These are phyloP conservation scores for Artemisia tridentata DNA, from an alignment of 129 eudicot genomes.

Conservation along the genomic window DNA sequence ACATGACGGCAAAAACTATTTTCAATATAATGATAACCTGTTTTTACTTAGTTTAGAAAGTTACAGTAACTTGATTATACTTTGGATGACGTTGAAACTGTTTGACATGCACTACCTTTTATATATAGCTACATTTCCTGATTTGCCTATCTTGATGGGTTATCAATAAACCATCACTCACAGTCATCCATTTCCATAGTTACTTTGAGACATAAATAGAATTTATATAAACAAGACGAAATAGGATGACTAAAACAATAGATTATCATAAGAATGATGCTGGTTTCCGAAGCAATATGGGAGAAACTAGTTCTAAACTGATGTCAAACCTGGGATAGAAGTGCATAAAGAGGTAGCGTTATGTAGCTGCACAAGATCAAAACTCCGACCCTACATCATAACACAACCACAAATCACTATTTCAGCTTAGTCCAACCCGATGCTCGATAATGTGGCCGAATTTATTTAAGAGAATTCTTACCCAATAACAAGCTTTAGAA, in stretches of 20 bases:
- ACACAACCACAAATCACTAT: conserved; percentile 5
- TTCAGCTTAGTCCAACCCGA: not conserved
- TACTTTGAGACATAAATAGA: not conserved
- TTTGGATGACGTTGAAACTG: no score
- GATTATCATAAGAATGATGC: not conserved
- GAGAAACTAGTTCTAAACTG: not conserved
- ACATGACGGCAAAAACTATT: no score
- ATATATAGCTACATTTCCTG: no score
- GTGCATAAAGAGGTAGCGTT: conserved; percentile 91
- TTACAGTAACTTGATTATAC: no score
- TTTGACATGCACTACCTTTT: no score
- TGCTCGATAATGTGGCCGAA: not conserved
- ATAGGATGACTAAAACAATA: no score
- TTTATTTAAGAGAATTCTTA: conserved; percentile 25
- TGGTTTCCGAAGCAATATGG: not conserved
- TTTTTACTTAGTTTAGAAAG: no score
- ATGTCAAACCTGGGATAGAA: conserved; percentile 78
- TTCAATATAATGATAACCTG: no score
- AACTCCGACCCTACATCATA: conserved; percentile 48
- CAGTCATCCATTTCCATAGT: no score
- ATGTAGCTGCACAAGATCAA: conserved; percentile 85
- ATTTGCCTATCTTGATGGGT: no score
- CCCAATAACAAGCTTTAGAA: conserved; percentile 63
- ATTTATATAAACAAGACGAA: not conserved
- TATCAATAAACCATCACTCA: no score